phyloP scores from a whole-genome alignment of 1,284 basidiomycete species.

The Phylloporus sp. region DNA sequence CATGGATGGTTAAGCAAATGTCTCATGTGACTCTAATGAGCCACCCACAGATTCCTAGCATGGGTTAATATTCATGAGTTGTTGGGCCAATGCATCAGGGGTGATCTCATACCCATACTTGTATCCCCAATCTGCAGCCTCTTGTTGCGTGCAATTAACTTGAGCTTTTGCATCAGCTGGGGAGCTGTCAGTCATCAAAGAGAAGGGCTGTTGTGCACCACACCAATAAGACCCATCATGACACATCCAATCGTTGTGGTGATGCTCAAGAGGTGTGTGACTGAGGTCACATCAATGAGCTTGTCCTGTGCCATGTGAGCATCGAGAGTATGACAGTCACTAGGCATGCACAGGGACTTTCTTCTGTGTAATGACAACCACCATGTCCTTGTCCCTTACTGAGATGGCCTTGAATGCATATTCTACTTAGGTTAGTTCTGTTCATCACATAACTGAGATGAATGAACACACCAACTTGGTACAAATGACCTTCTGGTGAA shows the following conservation, averaged over 20 bases:
- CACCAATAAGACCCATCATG: slow-evolving; percentile 95
- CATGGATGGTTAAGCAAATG: slow-evolving; percentile 10
- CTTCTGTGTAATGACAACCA: slow-evolving; percentile 96
- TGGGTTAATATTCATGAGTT: slow-evolving; percentile 99
- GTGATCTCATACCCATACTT: slow-evolving; percentile 99
- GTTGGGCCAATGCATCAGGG: slow-evolving; percentile 90
- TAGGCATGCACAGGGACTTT: slow-evolving; percentile 84
- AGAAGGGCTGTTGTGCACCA: slow-evolving; percentile 25
- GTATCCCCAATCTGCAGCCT: slow-evolving; percentile 95
- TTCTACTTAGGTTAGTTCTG: slow-evolving; percentile 53
- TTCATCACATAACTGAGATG: no score
- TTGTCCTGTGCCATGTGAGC: slow-evolving; percentile 75
- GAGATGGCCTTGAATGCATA: slow-evolving; percentile 99
- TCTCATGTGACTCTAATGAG: not conserved
- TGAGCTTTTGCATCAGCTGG: slow-evolving; percentile 93
- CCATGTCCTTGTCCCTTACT: slow-evolving; percentile 92
- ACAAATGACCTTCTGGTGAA: slow-evolving; percentile 92
- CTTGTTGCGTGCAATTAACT: slow-evolving; percentile 85
- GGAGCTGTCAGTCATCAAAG: slow-evolving; percentile 12
- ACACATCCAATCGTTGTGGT: slow-evolving; percentile 98
- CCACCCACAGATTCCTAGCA: slow-evolving; percentile 88
- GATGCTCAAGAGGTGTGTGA: slow-evolving; percentile 96
- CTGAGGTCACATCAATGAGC: slow-evolving; percentile 92
- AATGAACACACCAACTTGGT: slow-evolving; percentile 88
- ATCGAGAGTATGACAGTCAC: not conserved